Conservation (phyloP, 805 yeast species). For the Wickerhamiella azymoides region DNA sequence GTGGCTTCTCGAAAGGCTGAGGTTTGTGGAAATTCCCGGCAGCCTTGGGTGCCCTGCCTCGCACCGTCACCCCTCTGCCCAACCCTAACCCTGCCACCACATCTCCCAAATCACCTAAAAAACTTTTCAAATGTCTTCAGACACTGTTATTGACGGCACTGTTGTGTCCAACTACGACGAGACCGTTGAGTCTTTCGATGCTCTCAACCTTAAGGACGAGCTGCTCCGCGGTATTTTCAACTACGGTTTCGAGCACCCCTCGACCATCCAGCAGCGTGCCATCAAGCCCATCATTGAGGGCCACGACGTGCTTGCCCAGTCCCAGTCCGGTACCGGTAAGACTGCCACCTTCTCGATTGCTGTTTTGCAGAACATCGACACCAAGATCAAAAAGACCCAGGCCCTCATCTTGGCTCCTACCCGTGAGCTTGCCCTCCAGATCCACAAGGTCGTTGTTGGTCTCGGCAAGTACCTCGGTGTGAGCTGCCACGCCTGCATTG, state of each 20-base stretch:
- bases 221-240: slow-evolving; percentile 52
- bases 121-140: slow-evolving; percentile 7
- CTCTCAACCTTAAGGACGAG: slow-evolving; percentile 55
- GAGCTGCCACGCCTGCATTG: slow-evolving; percentile 91
- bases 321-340: slow-evolving; percentile 84
- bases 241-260: slow-evolving; percentile 91
- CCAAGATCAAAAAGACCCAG: slow-evolving; percentile 60
- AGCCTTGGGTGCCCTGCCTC: too few species aligned
- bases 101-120: slow-evolving; percentile 1
- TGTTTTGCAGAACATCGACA: slow-evolving; percentile 47
- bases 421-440: slow-evolving; percentile 93
- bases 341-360: slow-evolving; percentile 80
- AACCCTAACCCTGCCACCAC: slow-evolving; percentile 1
- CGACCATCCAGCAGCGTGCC: slow-evolving; percentile 96
- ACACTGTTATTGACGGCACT: slow-evolving; percentile 49
- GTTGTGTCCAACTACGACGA: slow-evolving; percentile 95
- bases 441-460: slow-evolving; percentile 81
- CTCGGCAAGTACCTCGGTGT: slow-evolving; percentile 84
- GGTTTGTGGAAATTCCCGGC: too few species aligned
- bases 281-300: slow-evolving; percentile 89
- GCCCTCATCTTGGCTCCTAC: slow-evolving; percentile 94
- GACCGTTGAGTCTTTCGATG: slow-evolving; percentile 62
- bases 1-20: too few species aligned
- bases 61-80: too few species aligned
- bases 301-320: slow-evolving; percentile 84